Evolutionary conservation across 2,329 filamentous ascomycete species (phyloP), one percentile per base, ranked within the genome.

Genomic region (Verticillium nubilum): DNA sequence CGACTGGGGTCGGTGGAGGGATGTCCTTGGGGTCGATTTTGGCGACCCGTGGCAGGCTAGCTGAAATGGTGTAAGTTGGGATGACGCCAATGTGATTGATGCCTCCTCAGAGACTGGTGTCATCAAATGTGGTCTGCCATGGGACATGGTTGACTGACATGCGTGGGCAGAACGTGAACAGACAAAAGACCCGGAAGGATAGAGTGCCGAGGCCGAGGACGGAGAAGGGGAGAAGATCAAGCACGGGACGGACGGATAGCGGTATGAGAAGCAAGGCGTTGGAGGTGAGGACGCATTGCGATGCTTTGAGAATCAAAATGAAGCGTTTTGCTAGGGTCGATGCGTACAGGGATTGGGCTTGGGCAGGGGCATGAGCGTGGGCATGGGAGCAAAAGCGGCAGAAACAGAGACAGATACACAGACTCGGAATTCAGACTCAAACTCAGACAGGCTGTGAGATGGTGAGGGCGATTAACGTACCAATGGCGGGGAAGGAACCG

Each of bases 1-100:
- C 75, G 64, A 86, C 68, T 23, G 82, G 80, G 7, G 84, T 86
- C 52, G 83, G 77, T 42, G 80, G 76, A n/a, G 83, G 83, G 13
- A 86, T 76, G 61, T 85, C 76, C 65, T 80, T 78, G 23, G 80
- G 79, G 59, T 76, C 69, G 65, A 77, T 64, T 63, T 68, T 73
- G 53, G 58, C 62, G 28, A 57, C 59, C 27, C 61, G 57, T 35
- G 62, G 61, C 53, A 23, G 72, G 68, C 52, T 66, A 68, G 56
- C 67, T 35, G 26, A 5, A 37, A 12, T 25, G 25, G 33, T 37
- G 54, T 37, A 23, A 35, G 54, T 35, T 15, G 17, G 42, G 27
- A 19, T 23, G 37, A 27, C 23, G 25, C 3, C 23, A 26, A 56
- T 25, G 50, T 26, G 50, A 25, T 12, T 7, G 29, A 31, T 31